phyloP scores from a whole-genome alignment of 2,329 filamentous ascomycete genomes.

The Ophiostoma tasmaniense region DNA sequence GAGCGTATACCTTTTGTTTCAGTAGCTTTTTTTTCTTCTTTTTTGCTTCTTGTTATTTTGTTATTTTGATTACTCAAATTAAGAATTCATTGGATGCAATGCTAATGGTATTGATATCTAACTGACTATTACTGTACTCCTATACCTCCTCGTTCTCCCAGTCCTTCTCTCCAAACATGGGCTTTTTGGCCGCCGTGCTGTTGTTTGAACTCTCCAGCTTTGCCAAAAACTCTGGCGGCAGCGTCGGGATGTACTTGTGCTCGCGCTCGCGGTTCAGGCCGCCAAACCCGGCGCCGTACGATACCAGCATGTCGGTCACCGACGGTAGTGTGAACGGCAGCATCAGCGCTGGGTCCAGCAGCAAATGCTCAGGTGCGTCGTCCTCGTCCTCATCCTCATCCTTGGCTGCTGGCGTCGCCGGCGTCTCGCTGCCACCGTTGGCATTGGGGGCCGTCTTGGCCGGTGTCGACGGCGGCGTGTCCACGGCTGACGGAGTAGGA shows the following conservation, averaged over 20 bases:
- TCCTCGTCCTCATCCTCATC: slow-evolving; percentile 51
- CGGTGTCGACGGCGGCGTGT: slow-evolving; percentile 12
- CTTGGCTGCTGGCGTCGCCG: slow-evolving; percentile 31
- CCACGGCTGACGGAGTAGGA: neutral
- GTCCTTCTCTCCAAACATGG: slow-evolving; percentile 55
- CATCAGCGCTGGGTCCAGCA: slow-evolving; percentile 84
- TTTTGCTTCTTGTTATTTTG: too few species aligned
- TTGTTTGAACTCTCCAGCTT: slow-evolving; percentile 61
- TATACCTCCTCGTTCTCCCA: slow-evolving; percentile 59
- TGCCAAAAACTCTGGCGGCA: slow-evolving; percentile 85
- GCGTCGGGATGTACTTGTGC: slow-evolving; percentile 89
- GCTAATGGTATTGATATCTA: neutral
- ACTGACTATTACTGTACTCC: neutral
- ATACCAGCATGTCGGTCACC: slow-evolving; percentile 93
- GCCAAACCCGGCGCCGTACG: slow-evolving; percentile 89
- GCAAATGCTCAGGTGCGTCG: slow-evolving; percentile 63
- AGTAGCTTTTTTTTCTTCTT: too few species aligned
- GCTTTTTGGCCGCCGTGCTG: slow-evolving; percentile 35
- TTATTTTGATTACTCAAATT: neutral
- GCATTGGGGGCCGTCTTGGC: slow-evolving; percentile 20
- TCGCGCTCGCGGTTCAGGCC: slow-evolving; percentile 86
- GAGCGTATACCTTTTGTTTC: neutral
- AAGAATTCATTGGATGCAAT: too few species aligned
- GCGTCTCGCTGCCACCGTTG: slow-evolving; percentile 25
- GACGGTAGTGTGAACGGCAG: slow-evolving; percentile 92